Evolutionary conservation across 768 basidiomycete species (phyloP).

Genomic region (Nidularia pulvinata): DNA sequence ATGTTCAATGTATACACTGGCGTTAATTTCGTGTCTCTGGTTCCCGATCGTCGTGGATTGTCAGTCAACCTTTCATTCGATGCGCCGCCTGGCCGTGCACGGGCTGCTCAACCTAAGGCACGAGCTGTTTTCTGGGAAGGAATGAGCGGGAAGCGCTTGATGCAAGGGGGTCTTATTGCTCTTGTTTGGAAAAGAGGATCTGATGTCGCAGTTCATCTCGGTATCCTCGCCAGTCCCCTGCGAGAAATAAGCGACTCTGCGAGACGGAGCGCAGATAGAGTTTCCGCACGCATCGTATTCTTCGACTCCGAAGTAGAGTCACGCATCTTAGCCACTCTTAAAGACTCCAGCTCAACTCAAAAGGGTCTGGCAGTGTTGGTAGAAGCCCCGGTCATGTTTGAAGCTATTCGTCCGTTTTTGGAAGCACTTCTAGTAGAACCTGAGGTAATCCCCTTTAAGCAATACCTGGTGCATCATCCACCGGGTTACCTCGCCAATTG

Average conservation of each 20-base stretch:
- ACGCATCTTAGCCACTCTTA: slow-evolving; percentile 28
- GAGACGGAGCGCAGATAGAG: slow-evolving; percentile 19
- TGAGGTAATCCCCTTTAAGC: slow-evolving; percentile 53
- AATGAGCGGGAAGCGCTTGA: slow-evolving; percentile 55
- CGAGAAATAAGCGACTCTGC: slow-evolving; percentile 47
- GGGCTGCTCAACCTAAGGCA: slow-evolving; percentile 27
- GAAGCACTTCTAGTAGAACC: slow-evolving; percentile 60
- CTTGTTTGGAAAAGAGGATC: slow-evolving; percentile 43
- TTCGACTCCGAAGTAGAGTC: slow-evolving; percentile 62
- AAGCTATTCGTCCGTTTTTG: slow-evolving; percentile 68
- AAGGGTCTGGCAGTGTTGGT: slow-evolving; percentile 39
- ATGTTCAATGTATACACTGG: slow-evolving; percentile 50
- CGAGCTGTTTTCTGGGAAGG: slow-evolving; percentile 64
- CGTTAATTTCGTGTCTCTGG: no score
- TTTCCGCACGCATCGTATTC: slow-evolving; percentile 56
- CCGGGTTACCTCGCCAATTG: slow-evolving; percentile 25
- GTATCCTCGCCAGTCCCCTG: slow-evolving; percentile 40
- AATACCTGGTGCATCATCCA: slow-evolving; percentile 48
- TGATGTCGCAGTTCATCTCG: slow-evolving; percentile 48
- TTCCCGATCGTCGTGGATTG: slow-evolving; percentile 37
- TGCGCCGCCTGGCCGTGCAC: slow-evolving; percentile 57
- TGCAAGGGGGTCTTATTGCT: slow-evolving; percentile 63
- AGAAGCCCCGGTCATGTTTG: slow-evolving; percentile 67
- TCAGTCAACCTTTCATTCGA: slow-evolving; percentile 44
- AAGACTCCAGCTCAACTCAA: slow-evolving; percentile 6